Conservation (phyloP, 805 yeast genomes). For the Nakazawaea molendinolei region DNA sequence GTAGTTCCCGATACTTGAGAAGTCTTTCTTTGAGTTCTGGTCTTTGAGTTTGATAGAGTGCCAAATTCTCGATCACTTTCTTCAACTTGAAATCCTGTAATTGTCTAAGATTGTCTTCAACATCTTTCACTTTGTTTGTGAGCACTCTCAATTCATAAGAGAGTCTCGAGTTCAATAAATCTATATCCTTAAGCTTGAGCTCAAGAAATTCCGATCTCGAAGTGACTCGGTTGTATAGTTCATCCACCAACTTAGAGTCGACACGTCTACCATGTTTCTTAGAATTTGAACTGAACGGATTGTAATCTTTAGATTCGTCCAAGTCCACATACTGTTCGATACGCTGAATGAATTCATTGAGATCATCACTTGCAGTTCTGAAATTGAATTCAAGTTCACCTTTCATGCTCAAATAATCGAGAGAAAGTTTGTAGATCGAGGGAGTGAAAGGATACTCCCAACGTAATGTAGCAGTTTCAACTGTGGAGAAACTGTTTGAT, state of each 20-base stretch:
- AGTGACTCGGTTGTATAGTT: constrained; percentile 16
- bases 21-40: constrained; percentile 2
- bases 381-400: constrained; percentile 17
- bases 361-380: constrained; percentile 14
- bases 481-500: constrained; percentile 29
- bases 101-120: constrained; percentile 45
- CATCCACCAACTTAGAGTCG: constrained; percentile 16
- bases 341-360: constrained; percentile 15
- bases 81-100: constrained; percentile 32
- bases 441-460: constrained; percentile 16
- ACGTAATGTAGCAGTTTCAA: constrained; percentile 19
- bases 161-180: constrained; percentile 50
- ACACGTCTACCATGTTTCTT: constrained; percentile 13
- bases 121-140: constrained; percentile 56
- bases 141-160: constrained; percentile 60
- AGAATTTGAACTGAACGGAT: constrained; percentile 20
- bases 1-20: constrained; percentile 1
- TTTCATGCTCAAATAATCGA: constrained; percentile 15
- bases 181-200: constrained; percentile 40
- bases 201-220: constrained; percentile 24
- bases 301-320: constrained; percentile 15
- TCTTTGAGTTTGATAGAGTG: constrained; percentile 20
- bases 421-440: constrained; percentile 16
- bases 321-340: constrained; percentile 18
- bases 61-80: constrained; percentile 33